These are phyloP conservation scores for Parietaria judaica DNA, from an alignment of 306 rosid genomes.

Conservation along the genomic window DNA sequence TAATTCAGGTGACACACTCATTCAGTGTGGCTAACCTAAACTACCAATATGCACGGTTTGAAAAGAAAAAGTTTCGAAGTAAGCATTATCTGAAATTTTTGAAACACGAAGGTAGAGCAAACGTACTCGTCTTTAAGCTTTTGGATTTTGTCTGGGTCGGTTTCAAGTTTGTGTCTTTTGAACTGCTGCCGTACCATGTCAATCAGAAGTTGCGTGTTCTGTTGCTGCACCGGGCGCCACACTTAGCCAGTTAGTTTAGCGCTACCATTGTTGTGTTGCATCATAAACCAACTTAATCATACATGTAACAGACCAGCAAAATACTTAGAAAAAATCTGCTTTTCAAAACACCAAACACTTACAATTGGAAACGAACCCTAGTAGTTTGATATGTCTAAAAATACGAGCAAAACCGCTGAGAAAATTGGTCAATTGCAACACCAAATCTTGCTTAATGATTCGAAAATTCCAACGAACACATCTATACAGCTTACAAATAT, in stretches of 20 bases:
- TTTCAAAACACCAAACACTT: background rate
- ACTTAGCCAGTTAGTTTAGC: background rate
- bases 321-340: background rate
- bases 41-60: constrained; percentile 8
- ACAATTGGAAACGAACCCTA: too few relatives aligned
- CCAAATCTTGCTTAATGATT: too few relatives aligned
- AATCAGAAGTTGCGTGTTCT: constrained; percentile 61
- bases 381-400: too few relatives aligned
- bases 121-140: constrained; percentile 84
- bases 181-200: constrained; percentile 81
- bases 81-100: background rate
- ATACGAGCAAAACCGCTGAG: too few relatives aligned
- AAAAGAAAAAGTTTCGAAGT: background rate
- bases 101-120: constrained; percentile 11
- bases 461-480: too few relatives aligned
- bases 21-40: background rate
- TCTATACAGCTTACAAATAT: too few relatives aligned
- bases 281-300: background rate
- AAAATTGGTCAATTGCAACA: too few relatives aligned
- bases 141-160: constrained; percentile 83
- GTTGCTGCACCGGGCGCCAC: constrained; percentile 41
- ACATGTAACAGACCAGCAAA: background rate
- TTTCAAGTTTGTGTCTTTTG: constrained; percentile 62
- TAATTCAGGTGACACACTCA: constrained; percentile 7
- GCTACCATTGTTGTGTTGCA: background rate